Evolutionary conservation across 2,329 filamentous ascomycete species (phyloP).

Genomic region (Aspergillus sergii): DNA sequence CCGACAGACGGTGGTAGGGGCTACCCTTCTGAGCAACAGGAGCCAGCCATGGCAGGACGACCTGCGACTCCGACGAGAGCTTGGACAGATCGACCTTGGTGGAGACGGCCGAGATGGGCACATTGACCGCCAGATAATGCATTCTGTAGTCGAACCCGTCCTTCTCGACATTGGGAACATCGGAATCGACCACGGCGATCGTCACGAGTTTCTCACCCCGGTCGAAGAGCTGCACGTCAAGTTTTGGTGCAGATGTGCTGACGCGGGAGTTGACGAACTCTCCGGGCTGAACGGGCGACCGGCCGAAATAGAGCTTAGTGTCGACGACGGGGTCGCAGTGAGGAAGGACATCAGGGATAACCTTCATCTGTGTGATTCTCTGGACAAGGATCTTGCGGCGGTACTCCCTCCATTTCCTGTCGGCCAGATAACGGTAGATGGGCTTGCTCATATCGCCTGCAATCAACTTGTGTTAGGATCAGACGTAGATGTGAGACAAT

Average conservation of each 20-base stretch:
- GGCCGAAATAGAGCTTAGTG: constrained; percentile 78
- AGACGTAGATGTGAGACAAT: neutral
- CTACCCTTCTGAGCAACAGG: constrained; percentile 87
- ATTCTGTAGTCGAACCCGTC: constrained; percentile 80
- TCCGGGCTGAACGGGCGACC: constrained; percentile 71
- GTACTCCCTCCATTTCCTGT: constrained; percentile 84
- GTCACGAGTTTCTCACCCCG: constrained; percentile 79
- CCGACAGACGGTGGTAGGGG: constrained; percentile 83
- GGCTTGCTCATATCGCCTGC: constrained; percentile 93
- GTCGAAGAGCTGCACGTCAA: constrained; percentile 85
- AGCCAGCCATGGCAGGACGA: constrained; percentile 79
- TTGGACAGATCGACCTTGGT: constrained; percentile 67
- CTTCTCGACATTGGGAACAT: constrained; percentile 77
- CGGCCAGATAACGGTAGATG: constrained; percentile 88
- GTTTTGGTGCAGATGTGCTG: constrained; percentile 72
- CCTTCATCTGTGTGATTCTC: constrained; percentile 81
- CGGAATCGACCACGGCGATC: constrained; percentile 83
- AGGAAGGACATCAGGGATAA: constrained; percentile 86
- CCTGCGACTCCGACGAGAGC: constrained; percentile 63
- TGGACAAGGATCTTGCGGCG: constrained; percentile 78
- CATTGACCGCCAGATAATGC: constrained; percentile 81
- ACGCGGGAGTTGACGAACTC: constrained; percentile 74
- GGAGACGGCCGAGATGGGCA: constrained; percentile 63
- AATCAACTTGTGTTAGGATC: constrained; percentile 23
- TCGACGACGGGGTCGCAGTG: constrained; percentile 76